phyloP scores from a whole-genome alignment of 495 filamentous ascomycete genomes.

The Neurospora sp. region DNA sequence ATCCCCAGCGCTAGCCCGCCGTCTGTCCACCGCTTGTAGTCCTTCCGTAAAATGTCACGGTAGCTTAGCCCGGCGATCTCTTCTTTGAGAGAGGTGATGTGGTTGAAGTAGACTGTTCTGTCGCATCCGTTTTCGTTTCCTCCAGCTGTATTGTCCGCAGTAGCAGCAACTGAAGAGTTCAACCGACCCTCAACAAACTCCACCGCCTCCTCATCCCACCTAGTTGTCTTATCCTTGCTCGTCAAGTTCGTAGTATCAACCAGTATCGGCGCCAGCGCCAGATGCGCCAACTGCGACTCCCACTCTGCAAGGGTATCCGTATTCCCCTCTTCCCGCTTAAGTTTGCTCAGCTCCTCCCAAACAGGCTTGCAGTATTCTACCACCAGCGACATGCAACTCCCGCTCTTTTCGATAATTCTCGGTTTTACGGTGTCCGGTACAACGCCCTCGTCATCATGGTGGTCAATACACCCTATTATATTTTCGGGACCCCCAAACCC shows the following conservation, averaged over 20 bases:
- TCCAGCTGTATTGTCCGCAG: neutral
- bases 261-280: constrained; percentile 73
- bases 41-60: constrained; percentile 70
- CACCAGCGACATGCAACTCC: constrained; percentile 76
- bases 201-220: constrained; percentile 54
- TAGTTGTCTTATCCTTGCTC: constrained; percentile 60
- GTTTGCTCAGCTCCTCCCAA: constrained; percentile 39
- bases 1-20: constrained; percentile 55
- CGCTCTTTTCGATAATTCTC: constrained; percentile 55
- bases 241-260: constrained; percentile 76
- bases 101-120: constrained; percentile 48
- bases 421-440: constrained; percentile 44
- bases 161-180: too few species aligned
- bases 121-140: constrained; percentile 35
- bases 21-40: constrained; percentile 87
- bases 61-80: constrained; percentile 57
- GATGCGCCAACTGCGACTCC: constrained; percentile 49
- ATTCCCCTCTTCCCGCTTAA: neutral
- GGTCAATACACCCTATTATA: constrained; percentile 77
- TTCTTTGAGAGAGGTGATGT: constrained; percentile 57
- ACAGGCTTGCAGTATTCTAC: constrained; percentile 45
- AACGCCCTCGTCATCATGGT: constrained; percentile 72
- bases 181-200: constrained; percentile 50
- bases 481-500: constrained; percentile 17
- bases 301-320: constrained; percentile 1